Evolutionary conservation across 1,284 basidiomycete genomes (phyloP).

Genomic region (Boletus chippewaensis): DNA sequence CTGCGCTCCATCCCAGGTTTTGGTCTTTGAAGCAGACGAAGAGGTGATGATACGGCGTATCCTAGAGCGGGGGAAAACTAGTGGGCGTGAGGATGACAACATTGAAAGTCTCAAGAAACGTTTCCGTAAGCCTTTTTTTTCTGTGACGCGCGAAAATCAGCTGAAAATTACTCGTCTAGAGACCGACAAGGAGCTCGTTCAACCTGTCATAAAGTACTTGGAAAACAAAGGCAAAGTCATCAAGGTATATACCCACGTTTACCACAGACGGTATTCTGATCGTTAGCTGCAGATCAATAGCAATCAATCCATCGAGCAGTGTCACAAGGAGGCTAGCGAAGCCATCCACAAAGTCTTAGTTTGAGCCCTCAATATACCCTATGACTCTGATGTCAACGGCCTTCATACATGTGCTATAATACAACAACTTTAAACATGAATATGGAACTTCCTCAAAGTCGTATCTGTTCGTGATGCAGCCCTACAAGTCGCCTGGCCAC

Average conservation of each 20-base stretch:
- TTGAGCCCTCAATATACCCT: conserved; percentile 21
- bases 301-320: conserved; percentile 65
- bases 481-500: conserved; percentile 49
- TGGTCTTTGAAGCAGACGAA: conserved; percentile 90
- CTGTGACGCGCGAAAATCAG: not conserved
- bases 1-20: conserved; percentile 71
- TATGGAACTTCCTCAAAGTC: conserved; percentile 36
- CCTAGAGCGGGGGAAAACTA: conserved; percentile 88
- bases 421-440: conserved; percentile 34
- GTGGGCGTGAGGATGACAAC: conserved; percentile 95
- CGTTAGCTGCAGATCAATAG: conserved; percentile 62
- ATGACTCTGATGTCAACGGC: conserved; percentile 1
- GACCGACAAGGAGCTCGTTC: conserved; percentile 89
- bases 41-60: conserved; percentile 79
- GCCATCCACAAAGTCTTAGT: conserved; percentile 46
- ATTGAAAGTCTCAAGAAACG: conserved; percentile 92
- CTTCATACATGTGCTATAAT: conserved; percentile 13
- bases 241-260: conserved; percentile 28
- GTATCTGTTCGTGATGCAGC: conserved; percentile 33
- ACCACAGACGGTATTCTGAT: not conserved
- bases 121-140: conserved; percentile 58
- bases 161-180: conserved; percentile 38
- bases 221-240: conserved; percentile 68
- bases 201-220: conserved; percentile 94
- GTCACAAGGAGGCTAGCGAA: conserved; percentile 56